Conservation (phyloP, 2,329 filamentous ascomycete species). For the Alternaria novae-zelandiae region DNA sequence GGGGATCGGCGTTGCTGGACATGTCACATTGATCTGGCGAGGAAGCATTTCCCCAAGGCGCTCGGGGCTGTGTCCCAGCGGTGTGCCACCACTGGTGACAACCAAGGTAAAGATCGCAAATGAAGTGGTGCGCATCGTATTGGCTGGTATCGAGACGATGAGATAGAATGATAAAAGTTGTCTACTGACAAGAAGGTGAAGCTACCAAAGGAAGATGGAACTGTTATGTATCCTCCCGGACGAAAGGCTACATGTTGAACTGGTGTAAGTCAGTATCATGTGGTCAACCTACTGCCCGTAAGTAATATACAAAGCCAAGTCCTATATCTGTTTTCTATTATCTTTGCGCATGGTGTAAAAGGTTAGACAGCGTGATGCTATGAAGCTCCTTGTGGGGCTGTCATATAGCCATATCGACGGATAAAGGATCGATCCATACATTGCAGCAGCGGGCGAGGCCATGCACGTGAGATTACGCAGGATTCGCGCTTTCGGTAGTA, state of each 20-base stretch:
- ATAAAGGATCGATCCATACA: not conserved
- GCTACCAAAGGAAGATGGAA: not conserved
- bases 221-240: not conserved
- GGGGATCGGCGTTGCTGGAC: conserved; percentile 33
- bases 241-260: not conserved
- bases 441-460: not conserved
- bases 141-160: not conserved
- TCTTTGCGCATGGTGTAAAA: accelerated
- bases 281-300: not conserved
- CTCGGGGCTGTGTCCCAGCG: conserved; percentile 5
- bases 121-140: conserved; percentile 17
- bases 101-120: conserved; percentile 9
- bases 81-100: conserved; percentile 13
- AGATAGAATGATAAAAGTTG: not conserved
- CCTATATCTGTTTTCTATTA: not conserved
- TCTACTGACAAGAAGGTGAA: not conserved
- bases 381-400: not conserved
- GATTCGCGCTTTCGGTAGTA: not conserved
- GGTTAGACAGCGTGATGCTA: not conserved
- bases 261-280: not conserved
- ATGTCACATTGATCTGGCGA: conserved; percentile 31
- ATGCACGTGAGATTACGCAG: not conserved
- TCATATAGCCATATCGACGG: not conserved
- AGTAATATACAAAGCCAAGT: not conserved
- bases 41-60: conserved; percentile 19